Base-by-base conservation (phyloP, 805 yeast genomes). In the Ogataea corticis region DNA sequence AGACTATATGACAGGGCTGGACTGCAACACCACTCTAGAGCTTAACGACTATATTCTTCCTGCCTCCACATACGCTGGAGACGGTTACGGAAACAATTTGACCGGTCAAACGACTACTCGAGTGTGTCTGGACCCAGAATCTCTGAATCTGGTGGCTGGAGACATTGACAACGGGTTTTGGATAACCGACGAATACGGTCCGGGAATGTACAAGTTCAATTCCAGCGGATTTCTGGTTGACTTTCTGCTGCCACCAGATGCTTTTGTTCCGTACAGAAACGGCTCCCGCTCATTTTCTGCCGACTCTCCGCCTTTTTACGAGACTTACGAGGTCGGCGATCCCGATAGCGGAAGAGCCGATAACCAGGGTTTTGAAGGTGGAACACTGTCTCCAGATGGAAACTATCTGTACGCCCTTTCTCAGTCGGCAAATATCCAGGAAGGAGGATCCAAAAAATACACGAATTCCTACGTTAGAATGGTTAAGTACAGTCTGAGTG, bases 111-210 rank as follows among this genome's bases (percentile, higher is more conserved):
- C 56, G 9, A 56, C 63, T 5, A 59, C 65, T 7, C 46, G 58
- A n/a, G 57, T 63, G 6, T 61, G 65, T 29, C 44, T 64, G 25
- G 68, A 64, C 44, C 51, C 67, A 6, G 67, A 64, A 46, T 54
- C 62, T 15, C 31, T 64, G 21, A 49, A 57, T 27, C 49, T 64
- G 7, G 47, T 64, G 41, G 50, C 51, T 21, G 67, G 67, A 38
- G 61, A 59, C 35, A 56, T 63, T 33, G 32, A 42, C 25, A 61
- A 63, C 33, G 68, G 68, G 2, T 64, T 64, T 47, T 62, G 67
- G 67, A 56, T 64, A 38, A 45, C 62, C 35, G 68, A 64, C 47
- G 68, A 63, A 42, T 64, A 64, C 41, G 68, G 68, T 4, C 68
- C 68, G n/a, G 56, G 57, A 21, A 37, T 61, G 21, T 58, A 54